Conservation (phyloP, 176 grass and related monocot species). For the Zea luxurians region DNA sequence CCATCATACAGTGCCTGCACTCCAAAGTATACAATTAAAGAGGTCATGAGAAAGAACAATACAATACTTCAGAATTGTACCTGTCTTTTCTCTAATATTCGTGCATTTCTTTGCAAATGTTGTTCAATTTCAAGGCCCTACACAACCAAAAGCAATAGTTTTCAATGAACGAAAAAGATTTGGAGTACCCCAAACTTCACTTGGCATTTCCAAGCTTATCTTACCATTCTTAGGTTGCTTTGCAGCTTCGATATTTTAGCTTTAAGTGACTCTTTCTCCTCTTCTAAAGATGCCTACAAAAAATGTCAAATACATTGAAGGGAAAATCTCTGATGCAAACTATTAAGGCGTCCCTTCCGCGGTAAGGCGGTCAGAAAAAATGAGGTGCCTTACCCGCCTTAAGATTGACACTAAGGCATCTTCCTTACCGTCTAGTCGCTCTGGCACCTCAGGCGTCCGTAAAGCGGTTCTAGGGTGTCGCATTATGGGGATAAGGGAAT, state of each 20-base stretch:
- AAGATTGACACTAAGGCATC: too few species aligned
- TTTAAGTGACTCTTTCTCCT: constrained; percentile 76
- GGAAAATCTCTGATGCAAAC: not conserved
- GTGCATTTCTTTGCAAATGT: constrained; percentile 74
- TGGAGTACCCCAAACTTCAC: constrained; percentile 1
- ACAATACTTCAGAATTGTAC: constrained; percentile 44
- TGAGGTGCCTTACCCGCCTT: too few species aligned
- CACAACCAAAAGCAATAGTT: constrained; percentile 32
- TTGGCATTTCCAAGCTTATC: constrained; percentile 38
- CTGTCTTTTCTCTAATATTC: constrained; percentile 70
- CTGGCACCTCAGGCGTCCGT: too few species aligned
- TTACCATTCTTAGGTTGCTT: constrained; percentile 93
- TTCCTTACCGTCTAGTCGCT: too few species aligned
- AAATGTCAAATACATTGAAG: not conserved
- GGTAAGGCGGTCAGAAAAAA: too few species aligned
- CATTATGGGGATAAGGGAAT: too few species aligned
- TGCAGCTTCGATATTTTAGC: constrained; percentile 84
- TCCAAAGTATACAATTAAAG: constrained; percentile 32
- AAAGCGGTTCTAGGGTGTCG: too few species aligned
- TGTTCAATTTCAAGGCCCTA: constrained; percentile 91
- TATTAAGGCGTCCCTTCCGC: too few species aligned
- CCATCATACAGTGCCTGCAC: constrained; percentile 64
- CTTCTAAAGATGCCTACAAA: constrained; percentile 75
- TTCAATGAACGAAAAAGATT: constrained; percentile 28
- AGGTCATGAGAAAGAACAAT: constrained; percentile 2